phyloP scores from a whole-genome alignment of 495 filamentous ascomycete species.

The Hyphodiscus hymeniophilus region DNA sequence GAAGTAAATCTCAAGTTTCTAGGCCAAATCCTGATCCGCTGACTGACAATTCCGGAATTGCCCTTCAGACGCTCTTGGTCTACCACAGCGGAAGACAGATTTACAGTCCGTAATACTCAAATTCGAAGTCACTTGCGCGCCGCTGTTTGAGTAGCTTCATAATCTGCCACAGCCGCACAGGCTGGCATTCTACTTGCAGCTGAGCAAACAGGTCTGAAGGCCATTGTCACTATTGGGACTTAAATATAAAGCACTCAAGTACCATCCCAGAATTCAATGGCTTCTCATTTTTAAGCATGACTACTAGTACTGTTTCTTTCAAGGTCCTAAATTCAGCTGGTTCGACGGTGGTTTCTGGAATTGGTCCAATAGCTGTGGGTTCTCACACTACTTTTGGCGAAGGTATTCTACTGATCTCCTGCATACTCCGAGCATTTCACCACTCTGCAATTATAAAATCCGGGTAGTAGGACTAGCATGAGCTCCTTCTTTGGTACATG shows the following conservation, averaged over 20 bases:
- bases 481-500: background rate
- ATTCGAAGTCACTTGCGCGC: background rate
- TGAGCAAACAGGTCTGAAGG: conserved; percentile 2
- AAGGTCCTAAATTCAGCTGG: conserved; percentile 6
- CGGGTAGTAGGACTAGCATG: conserved; percentile 6
- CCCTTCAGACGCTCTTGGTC: conserved; percentile 2
- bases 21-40: background rate
- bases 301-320: conserved; percentile 4
- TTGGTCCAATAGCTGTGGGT: background rate
- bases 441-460: conserved; percentile 13
- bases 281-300: conserved; percentile 14
- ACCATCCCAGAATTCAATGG: conserved; percentile 10
- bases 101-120: conserved; percentile 8
- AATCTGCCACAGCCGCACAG: conserved; percentile 1
- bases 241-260: conserved; percentile 6
- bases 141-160: background rate
- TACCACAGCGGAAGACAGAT: conserved; percentile 13
- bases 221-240: conserved; percentile 6
- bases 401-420: background rate
- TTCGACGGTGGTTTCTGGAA: conserved; percentile 2
- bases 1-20: conserved; percentile 2
- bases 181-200: conserved; percentile 15
- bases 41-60: background rate
- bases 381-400: too few relatives aligned
- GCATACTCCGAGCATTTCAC: background rate